Conservation (phyloP, 208 protist genomes). For the Trypanosomatidae sp. region DNA sequence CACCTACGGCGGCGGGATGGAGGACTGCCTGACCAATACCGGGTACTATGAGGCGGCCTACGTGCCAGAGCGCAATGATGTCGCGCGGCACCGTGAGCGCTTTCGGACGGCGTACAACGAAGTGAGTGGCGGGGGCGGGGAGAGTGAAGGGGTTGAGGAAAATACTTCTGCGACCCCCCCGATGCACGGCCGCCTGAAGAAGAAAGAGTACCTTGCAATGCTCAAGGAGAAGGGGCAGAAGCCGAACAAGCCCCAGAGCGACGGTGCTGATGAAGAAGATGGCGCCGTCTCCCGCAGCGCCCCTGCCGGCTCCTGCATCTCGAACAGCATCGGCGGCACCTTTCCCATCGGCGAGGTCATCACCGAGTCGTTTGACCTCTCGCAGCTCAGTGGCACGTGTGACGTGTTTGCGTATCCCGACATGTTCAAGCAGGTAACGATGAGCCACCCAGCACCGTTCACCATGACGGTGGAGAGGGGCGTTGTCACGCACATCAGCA, state of each 20-base stretch:
- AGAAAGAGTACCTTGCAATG: constrained; percentile 78
- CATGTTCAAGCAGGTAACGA: constrained; percentile 68
- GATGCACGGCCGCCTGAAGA: constrained; percentile 63
- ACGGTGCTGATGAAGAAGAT: constrained; percentile 50
- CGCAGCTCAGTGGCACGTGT: constrained; percentile 73
- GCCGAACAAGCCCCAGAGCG: constrained; percentile 43
- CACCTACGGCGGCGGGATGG: constrained; percentile 70
- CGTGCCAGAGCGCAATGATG: constrained; percentile 58
- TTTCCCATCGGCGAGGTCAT: constrained; percentile 92
- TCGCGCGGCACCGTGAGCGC: constrained; percentile 55
- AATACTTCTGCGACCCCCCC: constrained; percentile 3
- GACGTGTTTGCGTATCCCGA: constrained; percentile 87
- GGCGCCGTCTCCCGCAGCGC: constrained; percentile 15
- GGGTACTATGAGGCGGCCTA: constrained; percentile 79
- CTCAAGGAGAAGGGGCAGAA: constrained; percentile 43
- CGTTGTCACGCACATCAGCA: constrained; percentile 59
- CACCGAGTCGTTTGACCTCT: constrained; percentile 86
- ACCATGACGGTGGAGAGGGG: constrained; percentile 72
- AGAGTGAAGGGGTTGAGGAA: constrained; percentile 6
- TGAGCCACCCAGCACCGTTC: constrained; percentile 63
- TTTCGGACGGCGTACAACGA: constrained; percentile 32
- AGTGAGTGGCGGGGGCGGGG: background rate
- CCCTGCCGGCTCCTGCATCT: constrained; percentile 54
- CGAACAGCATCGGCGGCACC: constrained; percentile 86
- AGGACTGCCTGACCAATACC: constrained; percentile 88